Evolutionary conservation across 768 basidiomycete genomes (phyloP).

Genomic region (Tricholoma hemisulphureum): DNA sequence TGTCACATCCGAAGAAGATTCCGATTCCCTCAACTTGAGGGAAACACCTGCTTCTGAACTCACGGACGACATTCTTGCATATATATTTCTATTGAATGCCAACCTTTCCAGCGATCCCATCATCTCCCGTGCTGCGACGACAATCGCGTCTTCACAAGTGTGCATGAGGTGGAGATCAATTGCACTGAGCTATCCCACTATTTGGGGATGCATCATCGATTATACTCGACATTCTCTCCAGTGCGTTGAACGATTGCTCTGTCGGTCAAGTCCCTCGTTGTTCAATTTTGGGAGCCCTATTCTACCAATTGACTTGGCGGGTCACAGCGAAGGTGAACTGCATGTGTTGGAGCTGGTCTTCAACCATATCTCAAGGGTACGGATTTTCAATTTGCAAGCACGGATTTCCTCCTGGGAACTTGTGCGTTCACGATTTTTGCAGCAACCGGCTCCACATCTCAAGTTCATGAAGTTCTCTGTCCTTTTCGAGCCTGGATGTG

Average conservation of each 20-base stretch:
- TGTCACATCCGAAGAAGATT: no score
- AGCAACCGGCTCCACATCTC: background rate
- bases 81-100: background rate
- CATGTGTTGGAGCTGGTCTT: background rate
- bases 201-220: background rate
- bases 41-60: background rate
- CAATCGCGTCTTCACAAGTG: background rate
- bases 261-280: background rate
- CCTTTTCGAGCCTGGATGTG: background rate
- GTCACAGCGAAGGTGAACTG: background rate
- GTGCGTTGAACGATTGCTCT: background rate
- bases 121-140: background rate
- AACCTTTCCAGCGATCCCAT: background rate
- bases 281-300: background rate
- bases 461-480: background rate
- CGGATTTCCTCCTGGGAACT: background rate
- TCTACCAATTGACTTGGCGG: background rate
- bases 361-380: background rate
- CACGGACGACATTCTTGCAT: background rate
- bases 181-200: background rate
- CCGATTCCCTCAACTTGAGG: no score
- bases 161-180: background rate
- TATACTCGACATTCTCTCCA: background rate
- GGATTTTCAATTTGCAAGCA: background rate
- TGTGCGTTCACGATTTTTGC: background rate